These are phyloP conservation scores for Suhomyces xylopsoci DNA, from an alignment of 805 yeast genomes.

Conservation along the genomic window DNA sequence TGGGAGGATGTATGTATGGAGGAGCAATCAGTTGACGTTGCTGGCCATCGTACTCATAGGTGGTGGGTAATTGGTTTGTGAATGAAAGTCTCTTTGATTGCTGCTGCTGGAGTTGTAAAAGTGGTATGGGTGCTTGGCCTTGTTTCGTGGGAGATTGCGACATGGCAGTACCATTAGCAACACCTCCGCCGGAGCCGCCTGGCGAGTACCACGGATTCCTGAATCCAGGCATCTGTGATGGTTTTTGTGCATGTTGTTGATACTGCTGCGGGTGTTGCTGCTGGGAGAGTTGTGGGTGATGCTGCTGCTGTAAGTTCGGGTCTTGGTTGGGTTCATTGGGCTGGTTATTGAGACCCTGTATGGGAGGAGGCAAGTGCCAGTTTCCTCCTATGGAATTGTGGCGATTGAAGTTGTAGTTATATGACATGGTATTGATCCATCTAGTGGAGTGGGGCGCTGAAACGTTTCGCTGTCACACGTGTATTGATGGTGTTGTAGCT, in stretches of 20 bases:
- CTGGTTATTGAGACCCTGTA: conserved; percentile 16
- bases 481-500: background rate
- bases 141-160: conserved; percentile 27
- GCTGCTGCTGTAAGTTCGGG: background rate
- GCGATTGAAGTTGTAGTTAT: conserved; percentile 30
- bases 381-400: conserved; percentile 40
- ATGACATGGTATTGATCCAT: conserved; percentile 22
- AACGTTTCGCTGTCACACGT: background rate
- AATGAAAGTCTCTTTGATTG: conserved; percentile 32
- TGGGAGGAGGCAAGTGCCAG: conserved; percentile 32
- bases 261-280: conserved; percentile 1
- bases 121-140: conserved; percentile 18
- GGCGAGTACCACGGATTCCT: conserved; percentile 45
- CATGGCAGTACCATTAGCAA: conserved; percentile 8
- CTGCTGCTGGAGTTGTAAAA: conserved; percentile 21
- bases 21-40: conserved; percentile 17
- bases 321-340: conserved; percentile 5
- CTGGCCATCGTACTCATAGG: conserved; percentile 43
- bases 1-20: conserved; percentile 40
- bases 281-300: background rate
- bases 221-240: conserved; percentile 26
- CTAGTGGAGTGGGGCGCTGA: background rate
- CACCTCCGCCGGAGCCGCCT: conserved; percentile 5
- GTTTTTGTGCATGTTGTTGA: conserved; percentile 6
- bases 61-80: conserved; percentile 47